Base-by-base conservation (phyloP, 768 basidiomycete genomes). In the Podaxis sp. region DNA sequence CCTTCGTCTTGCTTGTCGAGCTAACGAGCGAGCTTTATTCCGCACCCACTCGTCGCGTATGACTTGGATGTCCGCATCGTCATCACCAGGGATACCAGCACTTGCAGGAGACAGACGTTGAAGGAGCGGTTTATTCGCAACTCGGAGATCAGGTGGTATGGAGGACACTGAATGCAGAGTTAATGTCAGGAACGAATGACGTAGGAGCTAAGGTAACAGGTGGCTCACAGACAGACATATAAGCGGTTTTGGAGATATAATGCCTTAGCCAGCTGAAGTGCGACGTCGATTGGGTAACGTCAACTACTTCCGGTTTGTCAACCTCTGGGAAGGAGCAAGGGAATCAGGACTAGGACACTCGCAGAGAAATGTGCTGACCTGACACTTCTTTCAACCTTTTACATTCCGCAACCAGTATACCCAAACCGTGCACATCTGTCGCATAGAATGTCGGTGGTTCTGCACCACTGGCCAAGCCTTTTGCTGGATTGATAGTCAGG, bases 21-120 rank as follows among this genome's bases (percentile, higher is more conserved):
- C 74, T 56, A 71, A 68, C 30, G 78, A 68, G 48, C 79, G 72
- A 36, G 85, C 82, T 61, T 74, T 73, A 1, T 63, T 72, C 28
- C 81, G 78, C 8, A 91, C 79, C 88, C 88, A 93, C 4, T 87
- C 80, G 59, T 89, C 86, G 22, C 85, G 79, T 9, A 93, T 80
- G 3, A 82, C 67, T 24, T 77, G 76, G 15, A 87, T 77, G 73
- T 93, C 91, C 6, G 72, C 70, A 2, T 72, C 61, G 61, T 92
- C 92, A 66, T 91, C 83, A 5, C 83, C 85, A 17, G 84, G 80
- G 48, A 78, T 69, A 1, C 92, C 92, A 8, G 91, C 88, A 68
- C 76, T 76, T 1, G 88, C 83, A 1, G 76, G 68, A 19, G 90
- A 89, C 24, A 93, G 79, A 9, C 82, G 83, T 7, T 74, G 69